phyloP scores from a whole-genome alignment of 2,329 filamentous ascomycete species.

The Alternaria burnsii region DNA sequence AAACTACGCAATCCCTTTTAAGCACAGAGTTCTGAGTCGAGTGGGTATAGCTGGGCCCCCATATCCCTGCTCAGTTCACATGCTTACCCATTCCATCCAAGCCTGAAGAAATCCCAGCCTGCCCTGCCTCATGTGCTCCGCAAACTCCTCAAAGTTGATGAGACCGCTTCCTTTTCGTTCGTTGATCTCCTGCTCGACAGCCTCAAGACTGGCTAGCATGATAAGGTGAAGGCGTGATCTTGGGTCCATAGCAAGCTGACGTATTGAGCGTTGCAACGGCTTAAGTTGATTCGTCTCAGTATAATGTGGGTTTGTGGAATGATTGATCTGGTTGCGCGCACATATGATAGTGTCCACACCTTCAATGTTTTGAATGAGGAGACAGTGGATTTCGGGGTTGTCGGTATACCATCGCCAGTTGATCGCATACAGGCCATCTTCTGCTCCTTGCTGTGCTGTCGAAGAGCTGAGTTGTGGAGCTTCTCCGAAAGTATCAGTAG shows the following conservation, averaged over 20 bases:
- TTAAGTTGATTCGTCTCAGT: slow-evolving; percentile 22
- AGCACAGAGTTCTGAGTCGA: background rate
- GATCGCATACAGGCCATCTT: background rate
- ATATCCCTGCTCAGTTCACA: slow-evolving; percentile 17
- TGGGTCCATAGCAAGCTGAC: slow-evolving; percentile 28
- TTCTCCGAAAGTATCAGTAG: background rate
- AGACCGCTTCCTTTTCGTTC: slow-evolving; percentile 80
- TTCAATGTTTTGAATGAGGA: slow-evolving; percentile 15
- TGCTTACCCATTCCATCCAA: slow-evolving; percentile 82
- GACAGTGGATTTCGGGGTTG: slow-evolving; percentile 23
- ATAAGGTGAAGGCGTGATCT: slow-evolving; percentile 35
- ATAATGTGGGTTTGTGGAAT: slow-evolving; percentile 24
- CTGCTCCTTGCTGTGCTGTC: background rate
- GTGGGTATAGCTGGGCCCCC: background rate
- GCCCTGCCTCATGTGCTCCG: slow-evolving; percentile 71
- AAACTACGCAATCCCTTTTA: background rate
- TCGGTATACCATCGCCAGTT: slow-evolving; percentile 24
- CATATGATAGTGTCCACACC: slow-evolving; percentile 4
- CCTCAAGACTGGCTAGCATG: slow-evolving; percentile 63
- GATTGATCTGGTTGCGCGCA: background rate
- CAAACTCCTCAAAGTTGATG: slow-evolving; percentile 82
- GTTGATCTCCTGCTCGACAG: slow-evolving; percentile 73
- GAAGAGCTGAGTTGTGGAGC: background rate
- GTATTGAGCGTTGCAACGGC: slow-evolving; percentile 27
- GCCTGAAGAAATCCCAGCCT: slow-evolving; percentile 80